phyloP scores from a whole-genome alignment of 805 yeast species.

The Blastobotrys parvus region DNA sequence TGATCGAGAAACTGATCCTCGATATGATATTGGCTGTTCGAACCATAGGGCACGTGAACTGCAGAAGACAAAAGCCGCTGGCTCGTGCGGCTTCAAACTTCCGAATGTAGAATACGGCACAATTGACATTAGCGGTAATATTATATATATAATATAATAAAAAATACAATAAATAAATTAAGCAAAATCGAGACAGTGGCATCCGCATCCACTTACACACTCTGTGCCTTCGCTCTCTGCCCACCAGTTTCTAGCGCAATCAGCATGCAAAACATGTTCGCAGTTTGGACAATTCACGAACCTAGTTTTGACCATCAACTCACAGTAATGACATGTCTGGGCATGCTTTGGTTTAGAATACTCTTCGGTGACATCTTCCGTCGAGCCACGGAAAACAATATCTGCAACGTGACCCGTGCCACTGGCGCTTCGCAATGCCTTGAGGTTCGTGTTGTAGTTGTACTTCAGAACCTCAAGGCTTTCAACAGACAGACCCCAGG shows the following conservation, averaged over 20 bases:
- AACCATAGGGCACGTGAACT: too few species aligned
- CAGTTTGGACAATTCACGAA: constrained; percentile 65
- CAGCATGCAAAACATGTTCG: constrained; percentile 69
- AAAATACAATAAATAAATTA: neutral
- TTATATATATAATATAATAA: too few species aligned
- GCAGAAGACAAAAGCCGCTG: too few species aligned
- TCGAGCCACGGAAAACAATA: constrained; percentile 1
- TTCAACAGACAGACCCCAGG: constrained; percentile 80
- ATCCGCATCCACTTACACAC: constrained; percentile 5
- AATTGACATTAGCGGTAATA: too few species aligned
- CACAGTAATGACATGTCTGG: constrained; percentile 57
- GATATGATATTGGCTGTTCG: too few species aligned
- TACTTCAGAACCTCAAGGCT: constrained; percentile 71
- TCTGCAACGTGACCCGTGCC: neutral
- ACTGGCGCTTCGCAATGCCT: neutral
- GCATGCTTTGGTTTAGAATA: constrained; percentile 17
- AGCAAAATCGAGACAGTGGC: neutral
- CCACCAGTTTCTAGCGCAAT: constrained; percentile 84
- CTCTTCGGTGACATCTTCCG: constrained; percentile 10
- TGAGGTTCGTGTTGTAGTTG: constrained; percentile 33
- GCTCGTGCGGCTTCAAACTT: too few species aligned
- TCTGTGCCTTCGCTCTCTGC: constrained; percentile 31
- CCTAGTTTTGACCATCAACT: constrained; percentile 47
- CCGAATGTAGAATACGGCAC: too few species aligned
- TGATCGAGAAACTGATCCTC: too few species aligned